Base-by-base conservation (phyloP, 352 stramenopile species). In the Phytophthora cryptogea region DNA sequence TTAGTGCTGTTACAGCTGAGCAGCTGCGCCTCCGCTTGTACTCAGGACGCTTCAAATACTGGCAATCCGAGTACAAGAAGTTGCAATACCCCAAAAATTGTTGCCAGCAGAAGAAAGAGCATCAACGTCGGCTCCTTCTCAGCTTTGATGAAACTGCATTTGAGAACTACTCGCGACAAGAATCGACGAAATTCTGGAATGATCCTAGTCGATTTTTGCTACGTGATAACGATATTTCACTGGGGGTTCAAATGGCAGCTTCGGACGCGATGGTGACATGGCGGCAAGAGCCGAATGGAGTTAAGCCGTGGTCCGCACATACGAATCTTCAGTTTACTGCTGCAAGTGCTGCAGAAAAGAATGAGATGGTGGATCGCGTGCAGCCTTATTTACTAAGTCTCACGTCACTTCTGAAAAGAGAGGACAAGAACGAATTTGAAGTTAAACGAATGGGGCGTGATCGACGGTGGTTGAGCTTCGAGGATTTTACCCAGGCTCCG, bases 221-320 rank as follows among this genome's bases (percentile, higher is more conserved):
- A 23, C 75, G 71, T 14, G 73, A 84, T 27, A 28, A 23, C n/a
- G 78, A 88, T 23, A 78, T 88, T 43, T 53, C 62, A n/a, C 14
- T 88, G 8, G 78, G 78, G 14, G 57, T 83, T 46, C 72, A 78
- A 7, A 62, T 85, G 50, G 66, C 76, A 40, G 78, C 68, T 28
- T 80, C 68, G 0, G 78, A 84, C 9, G 78, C 76, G 17, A 46
- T 86, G 36, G 66, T 86, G 23, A 69, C 39, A 7, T 88, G 78
- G 78, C 55, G 66, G 37, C 68, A 76, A 55, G 59, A 62, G 37
- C 59, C 66, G 20, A 43, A 70, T 49, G 60, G 58, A 46, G 66
- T 61, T 39, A 44, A 56, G 6, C 43, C 37, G 23, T 82, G 75
- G 75, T 76, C 53, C 0, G 42, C 58, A n/a, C 60, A 72, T 20